Evolutionary conservation across 2,329 filamentous ascomycete genomes (phyloP).

Genomic region (Aotearoamyces nothofagi): DNA sequence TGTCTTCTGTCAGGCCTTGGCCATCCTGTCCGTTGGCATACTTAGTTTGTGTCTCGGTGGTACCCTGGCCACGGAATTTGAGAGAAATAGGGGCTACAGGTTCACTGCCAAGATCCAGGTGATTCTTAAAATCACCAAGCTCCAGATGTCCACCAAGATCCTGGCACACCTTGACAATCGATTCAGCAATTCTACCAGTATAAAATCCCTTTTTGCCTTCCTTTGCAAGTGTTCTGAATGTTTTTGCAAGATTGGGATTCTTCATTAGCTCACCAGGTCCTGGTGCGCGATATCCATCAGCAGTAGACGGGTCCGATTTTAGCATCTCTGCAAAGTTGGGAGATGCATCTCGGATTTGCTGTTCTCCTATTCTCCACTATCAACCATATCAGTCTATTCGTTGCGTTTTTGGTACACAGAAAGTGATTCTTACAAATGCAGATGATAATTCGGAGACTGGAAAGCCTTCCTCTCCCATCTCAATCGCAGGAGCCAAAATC

Average conservation of each 20-base stretch:
- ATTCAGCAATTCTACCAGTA: slow-evolving; percentile 65
- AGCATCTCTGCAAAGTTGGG: slow-evolving; percentile 82
- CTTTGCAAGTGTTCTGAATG: slow-evolving; percentile 63
- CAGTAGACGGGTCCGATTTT: slow-evolving; percentile 54
- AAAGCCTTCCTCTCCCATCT: slow-evolving; percentile 76
- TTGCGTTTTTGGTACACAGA: neutral
- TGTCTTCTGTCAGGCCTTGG: slow-evolving; percentile 22
- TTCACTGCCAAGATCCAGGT: slow-evolving; percentile 59
- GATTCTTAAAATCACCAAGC: slow-evolving; percentile 65
- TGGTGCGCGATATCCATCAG: slow-evolving; percentile 60
- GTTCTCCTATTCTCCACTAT: slow-evolving; percentile 60
- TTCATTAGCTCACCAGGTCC: slow-evolving; percentile 75
- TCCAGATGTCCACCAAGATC: slow-evolving; percentile 65
- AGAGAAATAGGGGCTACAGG: slow-evolving; percentile 75
- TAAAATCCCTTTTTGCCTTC: slow-evolving; percentile 90
- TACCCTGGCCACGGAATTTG: slow-evolving; percentile 54
- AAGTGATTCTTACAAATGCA: slow-evolving; percentile 11
- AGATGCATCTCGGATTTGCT: slow-evolving; percentile 52
- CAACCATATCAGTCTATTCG: slow-evolving; percentile 3
- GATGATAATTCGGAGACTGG: slow-evolving; percentile 62
- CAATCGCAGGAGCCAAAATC: slow-evolving; percentile 69
- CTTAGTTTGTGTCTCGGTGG: slow-evolving; percentile 28
- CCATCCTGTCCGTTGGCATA: slow-evolving; percentile 25
- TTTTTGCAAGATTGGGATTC: slow-evolving; percentile 66
- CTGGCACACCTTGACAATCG: slow-evolving; percentile 62